Evolutionary conservation across 1,284 basidiomycete genomes (phyloP).

Genomic region (Meira miltonrushii): DNA sequence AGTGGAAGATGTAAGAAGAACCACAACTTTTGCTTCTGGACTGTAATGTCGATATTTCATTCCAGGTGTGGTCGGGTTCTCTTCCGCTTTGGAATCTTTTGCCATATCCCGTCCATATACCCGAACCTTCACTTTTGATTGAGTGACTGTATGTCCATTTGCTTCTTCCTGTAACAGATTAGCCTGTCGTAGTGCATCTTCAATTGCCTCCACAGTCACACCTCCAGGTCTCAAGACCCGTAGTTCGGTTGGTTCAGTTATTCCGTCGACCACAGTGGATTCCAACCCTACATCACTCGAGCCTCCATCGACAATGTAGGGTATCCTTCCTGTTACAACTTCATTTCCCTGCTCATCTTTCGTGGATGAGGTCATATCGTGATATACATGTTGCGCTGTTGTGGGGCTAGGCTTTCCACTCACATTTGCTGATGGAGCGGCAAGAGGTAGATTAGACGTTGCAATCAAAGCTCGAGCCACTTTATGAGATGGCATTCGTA

Average conservation of each 20-base stretch:
- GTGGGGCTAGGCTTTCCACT: slow-evolving; percentile 93
- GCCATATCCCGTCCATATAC: slow-evolving; percentile 49
- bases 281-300: slow-evolving; percentile 83
- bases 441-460: slow-evolving; percentile 68
- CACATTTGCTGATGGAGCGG: slow-evolving; percentile 91
- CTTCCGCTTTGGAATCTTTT: slow-evolving; percentile 27
- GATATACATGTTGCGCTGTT: slow-evolving; percentile 74
- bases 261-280: slow-evolving; percentile 88
- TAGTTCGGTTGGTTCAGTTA: slow-evolving; percentile 59
- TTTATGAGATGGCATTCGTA: slow-evolving; percentile 90
- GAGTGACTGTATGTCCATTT: neutral
- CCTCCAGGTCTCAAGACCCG: slow-evolving; percentile 87
- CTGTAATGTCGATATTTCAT: slow-evolving; percentile 99
- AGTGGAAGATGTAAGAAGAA: slow-evolving; percentile 19
- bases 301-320: slow-evolving; percentile 86
- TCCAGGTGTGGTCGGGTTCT: slow-evolving; percentile 83
- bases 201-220: slow-evolving; percentile 73
- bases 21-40: slow-evolving; percentile 57
- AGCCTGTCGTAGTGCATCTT: slow-evolving; percentile 17
- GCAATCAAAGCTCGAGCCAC: slow-evolving; percentile 86
- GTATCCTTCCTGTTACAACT: slow-evolving; percentile 55
- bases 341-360: slow-evolving; percentile 52
- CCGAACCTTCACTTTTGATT: slow-evolving; percentile 18
- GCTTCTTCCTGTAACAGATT: neutral
- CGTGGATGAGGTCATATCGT: slow-evolving; percentile 65